Percentiles rank a stretch among this genome's conserved stretches.
These are phyloP conservation scores for Fusarium acutatum DNA, from an alignment of 2,329 filamentous ascomycete genomes.

Conservation along the genomic window DNA sequence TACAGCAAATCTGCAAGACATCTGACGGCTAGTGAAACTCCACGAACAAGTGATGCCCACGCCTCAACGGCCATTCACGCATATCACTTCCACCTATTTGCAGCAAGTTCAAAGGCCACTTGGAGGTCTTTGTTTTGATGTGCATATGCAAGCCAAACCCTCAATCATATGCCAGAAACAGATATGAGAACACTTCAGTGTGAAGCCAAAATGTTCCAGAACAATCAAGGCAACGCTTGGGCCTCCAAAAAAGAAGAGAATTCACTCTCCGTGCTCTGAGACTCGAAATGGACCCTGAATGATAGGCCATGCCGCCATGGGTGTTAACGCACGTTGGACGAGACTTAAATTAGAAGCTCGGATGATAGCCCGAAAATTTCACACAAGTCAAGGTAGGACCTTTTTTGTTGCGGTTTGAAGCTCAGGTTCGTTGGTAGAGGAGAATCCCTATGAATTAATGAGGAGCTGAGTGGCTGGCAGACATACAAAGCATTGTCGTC, in stretches of 20 bases:
- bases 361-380: slow-evolving; percentile 6
- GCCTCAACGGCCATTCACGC: background rate
- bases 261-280: background rate
- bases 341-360: slow-evolving; percentile 17
- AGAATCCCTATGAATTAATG: background rate
- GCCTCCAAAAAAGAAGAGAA: background rate
- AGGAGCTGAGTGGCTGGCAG: background rate
- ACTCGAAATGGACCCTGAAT: slow-evolving; percentile 4
- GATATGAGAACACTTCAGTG: background rate
- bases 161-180: background rate
- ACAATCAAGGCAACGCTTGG: slow-evolving; percentile 16
- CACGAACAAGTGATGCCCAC: background rate
- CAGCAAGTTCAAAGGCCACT: background rate
- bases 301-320: background rate
- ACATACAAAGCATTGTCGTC: slow-evolving; percentile 7
- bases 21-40: background rate
- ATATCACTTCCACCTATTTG: background rate
- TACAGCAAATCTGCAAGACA: background rate
- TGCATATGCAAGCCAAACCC: background rate
- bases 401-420: background rate
- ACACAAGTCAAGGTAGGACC: background rate
- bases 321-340: background rate
- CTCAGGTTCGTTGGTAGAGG: background rate
- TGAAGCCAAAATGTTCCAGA: slow-evolving; percentile 19
- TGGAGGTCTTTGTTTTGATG: slow-evolving; percentile 16